phyloP scores from a whole-genome alignment of 2,329 filamentous ascomycete species.

The Diaporthe aspalathi region DNA sequence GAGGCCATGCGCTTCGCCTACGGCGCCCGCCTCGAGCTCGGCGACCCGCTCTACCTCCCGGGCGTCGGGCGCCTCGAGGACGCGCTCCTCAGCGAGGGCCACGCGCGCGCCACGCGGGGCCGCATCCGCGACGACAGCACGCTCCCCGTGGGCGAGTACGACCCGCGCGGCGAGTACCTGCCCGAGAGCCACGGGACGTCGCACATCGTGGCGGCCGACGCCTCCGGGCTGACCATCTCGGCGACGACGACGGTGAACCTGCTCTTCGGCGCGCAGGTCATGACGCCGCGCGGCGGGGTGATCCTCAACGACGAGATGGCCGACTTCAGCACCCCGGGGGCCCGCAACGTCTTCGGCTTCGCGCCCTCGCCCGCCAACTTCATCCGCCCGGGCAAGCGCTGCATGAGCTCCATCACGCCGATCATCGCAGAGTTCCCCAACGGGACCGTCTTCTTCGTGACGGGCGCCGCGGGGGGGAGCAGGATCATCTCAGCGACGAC shows the following conservation, averaged over 20 bases:
- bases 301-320: constrained; percentile 80
- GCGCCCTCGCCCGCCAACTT: constrained; percentile 84
- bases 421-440: constrained; percentile 78
- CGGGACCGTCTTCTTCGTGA: constrained; percentile 75
- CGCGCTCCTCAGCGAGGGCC: constrained; percentile 72
- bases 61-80: constrained; percentile 73
- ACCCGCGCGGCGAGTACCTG: constrained; percentile 74
- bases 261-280: constrained; percentile 81
- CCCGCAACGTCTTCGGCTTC: constrained; percentile 86
- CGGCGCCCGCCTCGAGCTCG: constrained; percentile 79
- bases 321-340: constrained; percentile 87
- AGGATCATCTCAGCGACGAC: constrained; percentile 86
- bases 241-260: constrained; percentile 91
- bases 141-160: constrained; percentile 78
- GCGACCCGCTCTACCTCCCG: constrained; percentile 81
- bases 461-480: constrained; percentile 84
- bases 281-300: constrained; percentile 85
- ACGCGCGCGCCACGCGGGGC: constrained; percentile 68
- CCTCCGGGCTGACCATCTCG: constrained; percentile 78
- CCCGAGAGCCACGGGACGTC: constrained; percentile 79
- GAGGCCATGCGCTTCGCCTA: constrained; percentile 94
- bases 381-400: constrained; percentile 82
- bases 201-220: constrained; percentile 79
- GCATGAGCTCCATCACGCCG: constrained; percentile 84
- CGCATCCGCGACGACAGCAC: constrained; percentile 80